Evolutionary conservation across 2,329 filamentous ascomycete species (phyloP).

Genomic region (Aspergillus persii): DNA sequence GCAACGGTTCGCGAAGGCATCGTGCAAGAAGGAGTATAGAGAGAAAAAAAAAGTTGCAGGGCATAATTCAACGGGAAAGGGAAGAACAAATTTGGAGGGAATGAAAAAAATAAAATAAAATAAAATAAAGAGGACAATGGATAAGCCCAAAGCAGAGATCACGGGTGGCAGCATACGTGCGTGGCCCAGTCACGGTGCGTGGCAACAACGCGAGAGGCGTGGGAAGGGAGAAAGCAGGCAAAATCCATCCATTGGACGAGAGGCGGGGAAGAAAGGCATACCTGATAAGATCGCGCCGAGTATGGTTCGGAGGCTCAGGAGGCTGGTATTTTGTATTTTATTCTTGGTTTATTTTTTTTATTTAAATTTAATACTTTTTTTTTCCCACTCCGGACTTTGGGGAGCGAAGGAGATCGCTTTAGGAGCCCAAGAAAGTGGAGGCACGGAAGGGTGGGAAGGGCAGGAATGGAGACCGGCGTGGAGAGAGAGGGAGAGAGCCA

Average conservation of each 20-base stretch:
- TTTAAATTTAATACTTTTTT: slow-evolving; percentile 5
- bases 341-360: slow-evolving; percentile 14
- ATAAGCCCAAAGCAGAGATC: slow-evolving; percentile 20
- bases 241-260: slow-evolving; percentile 16
- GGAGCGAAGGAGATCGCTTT: slow-evolving; percentile 15
- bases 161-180: neutral
- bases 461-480: slow-evolving; percentile 26
- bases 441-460: slow-evolving; percentile 19
- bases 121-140: slow-evolving; percentile 11
- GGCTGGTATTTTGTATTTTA: slow-evolving; percentile 25
- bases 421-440: slow-evolving; percentile 27
- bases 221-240: slow-evolving; percentile 12
- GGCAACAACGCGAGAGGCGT: slow-evolving; percentile 24
- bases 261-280: slow-evolving; percentile 21
- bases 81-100: slow-evolving; percentile 1
- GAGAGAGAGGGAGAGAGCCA: slow-evolving; percentile 9
- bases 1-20: neutral
- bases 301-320: slow-evolving; percentile 15
- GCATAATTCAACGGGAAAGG: no score
- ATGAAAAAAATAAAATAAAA: slow-evolving; percentile 11
- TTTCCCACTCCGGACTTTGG: slow-evolving; percentile 3
- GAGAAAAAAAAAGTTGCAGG: neutral
- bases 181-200: slow-evolving; percentile 25
- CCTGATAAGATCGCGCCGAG: slow-evolving; percentile 22
- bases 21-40: neutral